A percentile compares a stretch with the other conserved stretches of the same genome.
Conservation (phyloP, 768 basidiomycete species). For the Lepiota brunneoincarnata region DNA sequence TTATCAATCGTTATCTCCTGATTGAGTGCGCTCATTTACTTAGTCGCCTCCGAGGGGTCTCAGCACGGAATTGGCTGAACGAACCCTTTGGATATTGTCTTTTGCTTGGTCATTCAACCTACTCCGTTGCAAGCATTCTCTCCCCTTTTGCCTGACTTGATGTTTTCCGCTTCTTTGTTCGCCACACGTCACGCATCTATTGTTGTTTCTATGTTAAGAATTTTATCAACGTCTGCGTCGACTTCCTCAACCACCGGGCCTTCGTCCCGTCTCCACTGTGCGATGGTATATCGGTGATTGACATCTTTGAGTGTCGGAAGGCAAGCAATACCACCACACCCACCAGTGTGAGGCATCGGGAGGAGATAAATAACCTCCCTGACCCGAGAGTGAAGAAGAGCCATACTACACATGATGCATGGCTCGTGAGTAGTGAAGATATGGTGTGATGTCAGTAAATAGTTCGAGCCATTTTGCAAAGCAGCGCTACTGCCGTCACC, state of each 20-base stretch:
- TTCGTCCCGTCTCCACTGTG: conserved; percentile 49
- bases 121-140: background rate
- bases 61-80: too few species aligned
- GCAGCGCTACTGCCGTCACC: conserved; percentile 12
- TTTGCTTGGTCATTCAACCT: background rate
- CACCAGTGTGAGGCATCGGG: conserved; percentile 78
- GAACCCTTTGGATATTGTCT: background rate
- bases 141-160: background rate
- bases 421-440: conserved; percentile 96
- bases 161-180: too few species aligned
- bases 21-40: conserved; percentile 7
- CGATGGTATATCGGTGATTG: conserved; percentile 85
- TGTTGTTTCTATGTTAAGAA: conserved; percentile 26
- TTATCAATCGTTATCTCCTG: conserved; percentile 11
- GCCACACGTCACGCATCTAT: conserved; percentile 34
- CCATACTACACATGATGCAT: conserved; percentile 98
- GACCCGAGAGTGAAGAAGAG: conserved; percentile 91
- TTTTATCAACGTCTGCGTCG: conserved; percentile 12
- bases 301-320: conserved; percentile 81
- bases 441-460: conserved; percentile 81
- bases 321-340: conserved; percentile 75
- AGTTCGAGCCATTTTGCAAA: conserved; percentile 66
- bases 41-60: background rate
- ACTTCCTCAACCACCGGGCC: conserved; percentile 3
- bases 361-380: conserved; percentile 77